Percentiles rank a stretch among this genome's conserved stretches.
phyloP scores from a whole-genome alignment of 179 eudicot genomes.

The Spergularia azorica region DNA sequence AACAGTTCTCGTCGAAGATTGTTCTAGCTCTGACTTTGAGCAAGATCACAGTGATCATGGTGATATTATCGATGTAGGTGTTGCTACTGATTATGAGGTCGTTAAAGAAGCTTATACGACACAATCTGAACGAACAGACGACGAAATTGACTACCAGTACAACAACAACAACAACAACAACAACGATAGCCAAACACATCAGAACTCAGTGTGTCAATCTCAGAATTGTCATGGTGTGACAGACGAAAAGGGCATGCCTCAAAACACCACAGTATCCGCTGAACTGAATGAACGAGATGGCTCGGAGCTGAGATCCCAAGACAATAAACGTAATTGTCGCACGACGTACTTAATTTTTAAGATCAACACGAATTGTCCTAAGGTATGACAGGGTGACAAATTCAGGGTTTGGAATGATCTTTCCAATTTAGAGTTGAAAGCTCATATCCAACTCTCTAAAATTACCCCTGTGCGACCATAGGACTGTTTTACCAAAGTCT shows the following conservation, averaged over 20 bases:
- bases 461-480: no score
- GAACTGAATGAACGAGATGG: not conserved
- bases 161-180: not conserved
- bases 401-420: no score
- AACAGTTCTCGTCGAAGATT: conserved; percentile 17
- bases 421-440: no score
- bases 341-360: not conserved
- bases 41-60: conserved; percentile 18
- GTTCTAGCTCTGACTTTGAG: conserved; percentile 27
- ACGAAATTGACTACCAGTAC: conserved; percentile 8
- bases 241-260: not conserved
- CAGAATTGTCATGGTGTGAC: not conserved
- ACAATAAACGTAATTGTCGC: not conserved
- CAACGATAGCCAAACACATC: not conserved
- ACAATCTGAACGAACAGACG: conserved; percentile 16
- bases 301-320: not conserved
- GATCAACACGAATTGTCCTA: no score
- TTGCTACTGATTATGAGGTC: conserved; percentile 21
- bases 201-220: not conserved
- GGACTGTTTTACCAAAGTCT: not conserved
- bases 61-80: not conserved
- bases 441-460: no score
- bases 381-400: no score
- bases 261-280: not conserved
- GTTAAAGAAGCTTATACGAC: conserved; percentile 25